Evolutionary conservation across 345 rosid species (phyloP).

Genomic region (Citrus sp.): DNA sequence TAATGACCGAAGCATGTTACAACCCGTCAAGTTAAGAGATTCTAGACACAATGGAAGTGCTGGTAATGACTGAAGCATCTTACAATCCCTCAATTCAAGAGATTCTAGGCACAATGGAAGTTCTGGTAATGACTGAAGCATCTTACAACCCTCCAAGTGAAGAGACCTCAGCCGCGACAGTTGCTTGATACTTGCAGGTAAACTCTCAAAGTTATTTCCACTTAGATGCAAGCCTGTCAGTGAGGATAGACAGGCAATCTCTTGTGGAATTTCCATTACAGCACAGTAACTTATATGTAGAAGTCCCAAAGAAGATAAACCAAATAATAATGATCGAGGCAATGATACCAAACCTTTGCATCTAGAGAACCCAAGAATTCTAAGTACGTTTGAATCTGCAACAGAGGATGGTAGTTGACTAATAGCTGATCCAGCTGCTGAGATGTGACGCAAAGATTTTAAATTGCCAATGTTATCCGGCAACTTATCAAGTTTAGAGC

Average conservation of each 20-base stretch:
- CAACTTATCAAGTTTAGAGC: neutral
- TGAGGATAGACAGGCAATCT: too few species aligned
- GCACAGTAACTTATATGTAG: fast-evolving
- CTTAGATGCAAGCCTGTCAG: too few species aligned
- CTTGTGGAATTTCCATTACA: too few species aligned
- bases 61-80: too few species aligned
- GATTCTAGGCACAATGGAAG: too few species aligned
- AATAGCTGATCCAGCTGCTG: neutral
- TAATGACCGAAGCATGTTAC: too few species aligned
- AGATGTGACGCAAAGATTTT: neutral
- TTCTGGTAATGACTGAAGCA: too few species aligned
- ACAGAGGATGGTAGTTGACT: neutral
- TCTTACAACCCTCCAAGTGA: neutral
- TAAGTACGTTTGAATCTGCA: neutral
- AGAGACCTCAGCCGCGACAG: neutral
- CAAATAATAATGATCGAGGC: neutral
- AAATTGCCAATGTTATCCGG: neutral
- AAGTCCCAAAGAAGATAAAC: neutral
- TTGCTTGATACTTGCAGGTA: too few species aligned
- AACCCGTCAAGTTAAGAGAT: too few species aligned
- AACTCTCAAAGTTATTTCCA: too few species aligned
- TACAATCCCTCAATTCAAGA: too few species aligned
- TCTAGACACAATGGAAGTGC: too few species aligned
- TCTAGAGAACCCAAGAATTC: fast-evolving
- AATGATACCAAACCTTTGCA: neutral